These are phyloP conservation scores for Dothideomycetes sp. DNA, from an alignment of 2,329 filamentous ascomycete species.

Conservation along the genomic window DNA sequence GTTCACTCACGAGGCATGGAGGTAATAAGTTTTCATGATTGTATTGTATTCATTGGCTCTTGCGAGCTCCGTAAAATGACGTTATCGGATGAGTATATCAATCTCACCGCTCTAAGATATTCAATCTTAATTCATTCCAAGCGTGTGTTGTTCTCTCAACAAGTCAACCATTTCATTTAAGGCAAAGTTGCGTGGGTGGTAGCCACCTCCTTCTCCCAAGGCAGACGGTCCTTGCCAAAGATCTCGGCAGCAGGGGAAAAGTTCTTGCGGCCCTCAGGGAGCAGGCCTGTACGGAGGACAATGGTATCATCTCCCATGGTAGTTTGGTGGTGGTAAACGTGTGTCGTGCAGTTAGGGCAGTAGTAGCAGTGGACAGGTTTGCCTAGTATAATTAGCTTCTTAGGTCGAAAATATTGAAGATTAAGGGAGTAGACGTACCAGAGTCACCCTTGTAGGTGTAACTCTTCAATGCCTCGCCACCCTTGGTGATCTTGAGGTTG, in stretches of 20 bases:
- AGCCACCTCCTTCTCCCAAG: constrained; percentile 44
- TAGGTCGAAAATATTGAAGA: not conserved
- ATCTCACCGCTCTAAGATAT: too few species aligned
- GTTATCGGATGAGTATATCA: too few species aligned
- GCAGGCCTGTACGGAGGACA: constrained; percentile 42
- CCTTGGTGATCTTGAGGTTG: constrained; percentile 44
- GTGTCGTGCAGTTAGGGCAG: constrained; percentile 47
- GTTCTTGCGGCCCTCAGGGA: constrained; percentile 36
- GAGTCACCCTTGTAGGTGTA: constrained; percentile 51
- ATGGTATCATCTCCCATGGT: constrained; percentile 43
- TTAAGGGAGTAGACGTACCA: constrained; percentile 27
- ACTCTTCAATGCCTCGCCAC: constrained; percentile 35
- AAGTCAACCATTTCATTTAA: too few species aligned
- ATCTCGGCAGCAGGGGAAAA: constrained; percentile 46
- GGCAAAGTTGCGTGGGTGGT: constrained; percentile 38
- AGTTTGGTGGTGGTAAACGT: constrained; percentile 48
- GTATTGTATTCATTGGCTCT: too few species aligned
- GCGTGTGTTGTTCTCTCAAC: too few species aligned
- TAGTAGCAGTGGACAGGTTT: constrained; percentile 50
- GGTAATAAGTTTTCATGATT: too few species aligned
- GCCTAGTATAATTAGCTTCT: constrained; percentile 30
- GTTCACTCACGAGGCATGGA: too few species aligned
- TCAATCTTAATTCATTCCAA: too few species aligned
- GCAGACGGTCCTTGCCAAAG: constrained; percentile 40
- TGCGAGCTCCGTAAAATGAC: too few species aligned